Conservation (phyloP, 805 yeast genomes). For the Metschnikowia amazonensis region DNA sequence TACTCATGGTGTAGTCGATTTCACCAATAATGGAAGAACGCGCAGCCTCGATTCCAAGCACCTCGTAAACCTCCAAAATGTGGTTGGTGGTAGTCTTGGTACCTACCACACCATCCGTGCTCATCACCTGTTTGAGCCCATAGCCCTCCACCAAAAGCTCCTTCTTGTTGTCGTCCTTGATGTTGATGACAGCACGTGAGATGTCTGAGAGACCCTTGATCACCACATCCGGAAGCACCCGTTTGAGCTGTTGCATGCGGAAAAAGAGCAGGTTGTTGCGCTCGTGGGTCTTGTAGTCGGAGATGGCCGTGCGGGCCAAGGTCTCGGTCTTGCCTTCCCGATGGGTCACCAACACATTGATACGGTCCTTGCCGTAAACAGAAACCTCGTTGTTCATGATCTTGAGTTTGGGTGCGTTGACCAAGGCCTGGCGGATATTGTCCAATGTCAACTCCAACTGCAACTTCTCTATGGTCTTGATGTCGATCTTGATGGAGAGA, state of each 20-base stretch:
- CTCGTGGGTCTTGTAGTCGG: conserved; percentile 40
- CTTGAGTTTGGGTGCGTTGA: conserved; percentile 84
- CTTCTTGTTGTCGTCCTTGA: conserved; percentile 77
- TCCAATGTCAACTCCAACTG: conserved; percentile 86
- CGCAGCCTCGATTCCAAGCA: conserved; percentile 97
- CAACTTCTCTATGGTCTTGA: conserved; percentile 77
- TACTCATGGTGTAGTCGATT: conserved; percentile 96
- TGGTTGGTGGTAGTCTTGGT: conserved; percentile 86
- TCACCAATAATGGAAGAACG: conserved; percentile 88
- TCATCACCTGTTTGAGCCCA: conserved; percentile 93
- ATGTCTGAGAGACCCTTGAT: conserved; percentile 92
- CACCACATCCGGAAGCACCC: conserved; percentile 80
- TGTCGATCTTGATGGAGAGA: conserved; percentile 76
- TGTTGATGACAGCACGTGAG: conserved; percentile 93
- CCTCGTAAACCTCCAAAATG: conserved; percentile 81
- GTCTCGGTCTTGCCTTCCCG: conserved; percentile 36
- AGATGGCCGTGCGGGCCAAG: conserved; percentile 28
- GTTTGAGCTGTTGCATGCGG: conserved; percentile 83
- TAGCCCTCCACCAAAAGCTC: conserved; percentile 97
- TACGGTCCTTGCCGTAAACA: conserved; percentile 58
- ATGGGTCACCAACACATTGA: conserved; percentile 57
- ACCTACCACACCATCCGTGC: conserved; percentile 94
- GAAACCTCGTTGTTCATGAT: conserved; percentile 69
- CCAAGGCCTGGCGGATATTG: conserved; percentile 79
- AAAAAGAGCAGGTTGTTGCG: conserved; percentile 59